Evolutionary conservation across 306 rosid species (phyloP).

Genomic region (Prunus kanzakura): DNA sequence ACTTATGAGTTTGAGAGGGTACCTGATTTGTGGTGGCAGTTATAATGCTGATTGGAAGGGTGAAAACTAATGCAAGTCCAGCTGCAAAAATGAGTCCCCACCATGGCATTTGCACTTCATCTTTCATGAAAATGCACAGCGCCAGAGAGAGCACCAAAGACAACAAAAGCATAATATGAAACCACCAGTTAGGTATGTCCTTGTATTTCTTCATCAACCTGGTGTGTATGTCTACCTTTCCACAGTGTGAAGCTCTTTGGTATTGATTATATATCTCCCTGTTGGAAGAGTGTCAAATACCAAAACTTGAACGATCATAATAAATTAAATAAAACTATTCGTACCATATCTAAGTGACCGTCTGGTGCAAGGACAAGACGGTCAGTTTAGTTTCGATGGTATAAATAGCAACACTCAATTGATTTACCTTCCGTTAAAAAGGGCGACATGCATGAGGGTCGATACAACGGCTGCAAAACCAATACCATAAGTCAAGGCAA

Average conservation of each 20-base stretch:
- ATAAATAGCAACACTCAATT: neutral
- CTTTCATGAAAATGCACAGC: conserved; percentile 39
- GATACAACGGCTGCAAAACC: conserved; percentile 79
- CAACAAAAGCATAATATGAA: conserved; percentile 39
- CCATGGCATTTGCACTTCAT: conserved; percentile 39
- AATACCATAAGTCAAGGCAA: conserved; percentile 66
- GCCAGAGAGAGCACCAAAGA: conserved; percentile 46
- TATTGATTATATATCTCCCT: conserved; percentile 69
- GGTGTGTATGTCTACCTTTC: conserved; percentile 69
- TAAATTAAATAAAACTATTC: no score
- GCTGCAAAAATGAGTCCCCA: conserved; percentile 38
- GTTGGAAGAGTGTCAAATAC: neutral
- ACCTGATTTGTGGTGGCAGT: conserved; percentile 49
- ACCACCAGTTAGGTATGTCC: conserved; percentile 89
- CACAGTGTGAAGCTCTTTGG: conserved; percentile 42
- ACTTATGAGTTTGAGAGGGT: neutral
- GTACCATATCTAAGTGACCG: no score
- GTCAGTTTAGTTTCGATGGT: neutral
- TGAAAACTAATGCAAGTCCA: conserved; percentile 33
- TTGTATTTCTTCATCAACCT: conserved; percentile 60
- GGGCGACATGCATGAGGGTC: conserved; percentile 61
- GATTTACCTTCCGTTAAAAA: conserved; percentile 70
- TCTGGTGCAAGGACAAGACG: no score
- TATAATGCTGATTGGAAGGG: conserved; percentile 40
- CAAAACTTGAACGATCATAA: no score